Conservation (phyloP, 495 filamentous ascomycete genomes). For the Lindgomyces ingoldianus region DNA sequence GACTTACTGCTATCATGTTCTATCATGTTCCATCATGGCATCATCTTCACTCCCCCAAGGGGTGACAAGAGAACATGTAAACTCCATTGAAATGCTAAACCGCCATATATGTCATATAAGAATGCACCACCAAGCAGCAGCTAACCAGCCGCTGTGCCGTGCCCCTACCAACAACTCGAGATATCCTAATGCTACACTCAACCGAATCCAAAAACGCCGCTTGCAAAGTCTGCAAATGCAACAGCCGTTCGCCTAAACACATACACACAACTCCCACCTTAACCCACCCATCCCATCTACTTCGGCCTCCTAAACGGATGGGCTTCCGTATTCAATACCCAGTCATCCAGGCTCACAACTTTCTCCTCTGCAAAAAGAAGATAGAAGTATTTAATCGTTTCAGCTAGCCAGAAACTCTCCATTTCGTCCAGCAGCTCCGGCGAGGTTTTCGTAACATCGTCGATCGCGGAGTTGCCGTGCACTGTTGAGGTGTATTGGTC, state of each 20-base stretch:
- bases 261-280: too few species aligned
- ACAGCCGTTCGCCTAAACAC: too few species aligned
- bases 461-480: slow-evolving; percentile 70
- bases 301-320: slow-evolving; percentile 39
- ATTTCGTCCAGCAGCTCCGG: slow-evolving; percentile 43
- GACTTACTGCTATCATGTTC: too few species aligned
- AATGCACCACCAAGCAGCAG: not conserved
- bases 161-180: too few species aligned
- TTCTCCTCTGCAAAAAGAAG: slow-evolving; percentile 75
- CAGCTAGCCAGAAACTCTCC: slow-evolving; percentile 50
- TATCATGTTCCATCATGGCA: too few species aligned
- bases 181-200: too few species aligned
- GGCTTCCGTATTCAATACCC: slow-evolving; percentile 55
- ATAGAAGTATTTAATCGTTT: slow-evolving; percentile 81
- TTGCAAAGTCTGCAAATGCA: too few species aligned
- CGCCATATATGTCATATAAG: too few species aligned
- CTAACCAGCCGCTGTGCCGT: not conserved
- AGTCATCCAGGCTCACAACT: slow-evolving; percentile 68
- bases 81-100: not conserved
- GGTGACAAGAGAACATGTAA: not conserved
- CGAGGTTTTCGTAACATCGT: slow-evolving; percentile 62
- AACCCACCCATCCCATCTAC: slow-evolving; percentile 14
- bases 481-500: slow-evolving; percentile 64
- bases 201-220: too few species aligned
- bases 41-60: not conserved